phyloP scores from a whole-genome alignment of 768 basidiomycete genomes.

The Vishniacozyma victoriae region DNA sequence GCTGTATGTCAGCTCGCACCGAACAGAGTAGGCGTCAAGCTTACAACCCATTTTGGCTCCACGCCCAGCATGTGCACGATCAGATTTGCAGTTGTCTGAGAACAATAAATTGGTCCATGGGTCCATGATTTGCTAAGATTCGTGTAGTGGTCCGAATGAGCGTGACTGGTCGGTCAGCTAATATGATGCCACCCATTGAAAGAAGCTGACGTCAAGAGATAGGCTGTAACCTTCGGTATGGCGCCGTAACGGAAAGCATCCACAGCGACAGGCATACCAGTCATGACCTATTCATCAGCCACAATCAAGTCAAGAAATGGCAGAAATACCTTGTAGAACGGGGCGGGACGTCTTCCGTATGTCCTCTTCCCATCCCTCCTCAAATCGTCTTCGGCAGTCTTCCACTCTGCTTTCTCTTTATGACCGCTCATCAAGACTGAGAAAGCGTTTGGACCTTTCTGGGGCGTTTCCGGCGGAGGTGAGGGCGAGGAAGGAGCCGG shows the following conservation, averaged over 20 bases:
- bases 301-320: background rate
- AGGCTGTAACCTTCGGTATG: conserved; percentile 82
- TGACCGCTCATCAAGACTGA: conserved; percentile 82
- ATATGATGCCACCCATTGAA: background rate
- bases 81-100: conserved; percentile 83
- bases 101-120: conserved; percentile 92
- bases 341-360: conserved; percentile 61
- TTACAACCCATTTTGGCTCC: conserved; percentile 72
- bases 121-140: conserved; percentile 83
- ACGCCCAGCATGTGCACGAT: conserved; percentile 88
- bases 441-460: conserved; percentile 54
- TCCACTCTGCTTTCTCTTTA: conserved; percentile 78
- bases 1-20: conserved; percentile 28
- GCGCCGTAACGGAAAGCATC: conserved; percentile 93
- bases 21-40: background rate
- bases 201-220: conserved; percentile 73
- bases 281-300: conserved; percentile 52
- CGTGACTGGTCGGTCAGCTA: conserved; percentile 60
- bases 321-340: conserved; percentile 76
- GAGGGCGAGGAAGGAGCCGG: conserved; percentile 26
- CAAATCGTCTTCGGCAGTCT: conserved; percentile 57
- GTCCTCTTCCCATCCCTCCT: conserved; percentile 42
- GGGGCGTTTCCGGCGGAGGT: conserved; percentile 17
- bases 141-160: conserved; percentile 95
- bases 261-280: conserved; percentile 96